These are phyloP conservation scores for Lentinula lateritia DNA, from an alignment of 768 basidiomycete species.

Conservation along the genomic window DNA sequence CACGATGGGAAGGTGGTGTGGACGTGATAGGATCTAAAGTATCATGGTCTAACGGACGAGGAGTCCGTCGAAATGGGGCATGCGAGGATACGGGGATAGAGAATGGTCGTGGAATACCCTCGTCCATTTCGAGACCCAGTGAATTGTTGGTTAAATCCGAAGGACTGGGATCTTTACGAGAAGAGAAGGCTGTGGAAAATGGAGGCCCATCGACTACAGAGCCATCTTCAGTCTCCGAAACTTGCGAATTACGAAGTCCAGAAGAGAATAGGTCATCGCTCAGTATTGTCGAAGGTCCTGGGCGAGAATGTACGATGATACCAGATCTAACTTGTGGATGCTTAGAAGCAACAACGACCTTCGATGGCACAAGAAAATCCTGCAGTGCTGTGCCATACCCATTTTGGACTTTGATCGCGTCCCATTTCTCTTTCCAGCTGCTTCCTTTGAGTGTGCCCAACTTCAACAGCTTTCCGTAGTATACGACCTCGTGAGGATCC, in stretches of 20 bases:
- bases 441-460: slow-evolving; percentile 75
- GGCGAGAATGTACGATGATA: neutral
- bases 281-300: slow-evolving; percentile 22
- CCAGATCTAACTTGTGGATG: neutral
- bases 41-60: slow-evolving; percentile 27
- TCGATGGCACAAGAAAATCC: neutral
- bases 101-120: neutral
- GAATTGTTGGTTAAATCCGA: slow-evolving; percentile 21
- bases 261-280: slow-evolving; percentile 3
- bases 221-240: neutral
- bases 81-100: slow-evolving; percentile 9
- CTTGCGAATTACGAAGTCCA: neutral
- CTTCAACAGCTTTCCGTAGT: slow-evolving; percentile 79
- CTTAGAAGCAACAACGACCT: neutral
- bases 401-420: slow-evolving; percentile 54
- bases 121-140: slow-evolving; percentile 14
- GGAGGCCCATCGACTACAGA: neutral
- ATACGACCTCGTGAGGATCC: slow-evolving; percentile 76
- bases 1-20: slow-evolving; percentile 45
- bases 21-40: slow-evolving; percentile 30
- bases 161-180: slow-evolving; percentile 16
- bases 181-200: neutral
- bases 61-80: neutral
- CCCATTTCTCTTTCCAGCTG: slow-evolving; percentile 84
- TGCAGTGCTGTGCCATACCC: slow-evolving; percentile 20